A percentile compares a stretch with the other conserved stretches of the same genome.
These are phyloP conservation scores for Baorangia bicolor DNA, from an alignment of 768 basidiomycete species.

Conservation along the genomic window DNA sequence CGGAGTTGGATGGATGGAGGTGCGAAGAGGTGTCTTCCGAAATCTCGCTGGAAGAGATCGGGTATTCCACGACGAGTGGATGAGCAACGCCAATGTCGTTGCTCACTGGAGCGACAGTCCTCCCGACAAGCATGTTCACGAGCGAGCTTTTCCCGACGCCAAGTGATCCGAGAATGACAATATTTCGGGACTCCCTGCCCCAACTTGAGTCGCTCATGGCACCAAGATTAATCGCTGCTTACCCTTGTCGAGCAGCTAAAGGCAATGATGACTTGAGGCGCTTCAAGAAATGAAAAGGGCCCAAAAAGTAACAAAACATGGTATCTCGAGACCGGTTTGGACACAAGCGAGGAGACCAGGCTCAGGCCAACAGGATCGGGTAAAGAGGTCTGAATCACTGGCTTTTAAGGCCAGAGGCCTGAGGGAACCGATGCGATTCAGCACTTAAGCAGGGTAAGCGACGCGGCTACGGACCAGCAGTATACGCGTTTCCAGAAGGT, in stretches of 20 bases:
- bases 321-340: neutral
- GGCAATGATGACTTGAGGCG: neutral
- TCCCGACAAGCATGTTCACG: constrained; percentile 37
- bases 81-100: constrained; percentile 18
- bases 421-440: neutral
- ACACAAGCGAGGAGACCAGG: neutral
- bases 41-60: constrained; percentile 3
- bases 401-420: neutral
- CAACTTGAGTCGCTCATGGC: neutral
- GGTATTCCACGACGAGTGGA: constrained; percentile 12
- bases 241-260: constrained; percentile 1
- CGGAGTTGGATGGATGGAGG: neutral
- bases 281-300: neutral
- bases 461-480: neutral
- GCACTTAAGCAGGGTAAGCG: neutral
- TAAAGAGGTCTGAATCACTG: neutral
- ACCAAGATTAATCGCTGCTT: neutral
- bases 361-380: neutral
- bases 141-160: constrained; percentile 41
- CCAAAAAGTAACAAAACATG: neutral
- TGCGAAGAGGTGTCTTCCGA: neutral
- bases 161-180: constrained; percentile 26
- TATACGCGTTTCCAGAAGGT: neutral
- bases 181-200: constrained; percentile 8
- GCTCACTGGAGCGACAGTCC: constrained; percentile 26